These are phyloP conservation scores for Grosmannia huntii DNA, from an alignment of 2,329 filamentous ascomycete species.

Conservation along the genomic window DNA sequence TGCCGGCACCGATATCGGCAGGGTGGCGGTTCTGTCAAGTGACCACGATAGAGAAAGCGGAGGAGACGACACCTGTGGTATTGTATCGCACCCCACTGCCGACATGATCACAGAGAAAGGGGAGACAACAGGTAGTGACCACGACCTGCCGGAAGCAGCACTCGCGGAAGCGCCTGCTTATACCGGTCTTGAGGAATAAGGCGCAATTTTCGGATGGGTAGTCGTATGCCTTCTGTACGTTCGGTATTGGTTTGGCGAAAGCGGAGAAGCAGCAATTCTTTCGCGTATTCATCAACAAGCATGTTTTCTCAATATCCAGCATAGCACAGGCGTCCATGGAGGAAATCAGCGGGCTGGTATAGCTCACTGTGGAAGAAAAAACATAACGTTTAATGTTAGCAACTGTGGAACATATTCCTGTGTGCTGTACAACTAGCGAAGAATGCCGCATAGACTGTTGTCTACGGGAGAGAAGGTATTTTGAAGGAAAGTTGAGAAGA, in stretches of 20 bases:
- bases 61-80: neutral
- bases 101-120: neutral
- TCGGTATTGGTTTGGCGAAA: neutral
- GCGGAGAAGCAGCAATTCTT: neutral
- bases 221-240: neutral
- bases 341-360: neutral
- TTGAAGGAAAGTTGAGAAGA: neutral
- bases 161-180: neutral
- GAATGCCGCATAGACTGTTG: neutral
- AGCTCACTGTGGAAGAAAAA: neutral
- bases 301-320: neutral
- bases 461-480: neutral
- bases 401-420: neutral
- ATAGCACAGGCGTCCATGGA: neutral
- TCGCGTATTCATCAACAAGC: neutral
- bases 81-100: neutral
- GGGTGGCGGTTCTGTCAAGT: neutral
- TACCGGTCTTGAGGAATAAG: neutral
- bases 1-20: neutral
- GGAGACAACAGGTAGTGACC: neutral
- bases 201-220: neutral
- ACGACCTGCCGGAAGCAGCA: neutral
- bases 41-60: neutral
- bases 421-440: neutral
- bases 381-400: neutral